Conservation (phyloP, 2,329 filamentous ascomycete genomes). For the Fusarium poae region DNA sequence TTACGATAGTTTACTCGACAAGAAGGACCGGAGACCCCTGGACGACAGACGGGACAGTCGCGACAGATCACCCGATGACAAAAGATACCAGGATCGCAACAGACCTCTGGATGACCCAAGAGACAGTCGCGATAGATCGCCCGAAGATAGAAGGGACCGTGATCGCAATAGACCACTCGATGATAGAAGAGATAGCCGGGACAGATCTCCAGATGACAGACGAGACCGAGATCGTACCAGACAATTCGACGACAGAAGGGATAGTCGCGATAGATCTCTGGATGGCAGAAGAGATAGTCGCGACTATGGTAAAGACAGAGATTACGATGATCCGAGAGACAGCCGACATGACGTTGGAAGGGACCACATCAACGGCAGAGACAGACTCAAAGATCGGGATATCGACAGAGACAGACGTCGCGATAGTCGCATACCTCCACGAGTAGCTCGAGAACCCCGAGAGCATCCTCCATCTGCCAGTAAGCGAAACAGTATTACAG, state of each 20-base stretch:
- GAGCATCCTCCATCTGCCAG: constrained; percentile 45
- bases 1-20: background rate
- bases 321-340: constrained; percentile 8
- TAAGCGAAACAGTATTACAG: constrained; percentile 59
- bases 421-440: constrained; percentile 39
- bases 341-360: constrained; percentile 16
- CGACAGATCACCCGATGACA: background rate
- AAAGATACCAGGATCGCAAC: background rate
- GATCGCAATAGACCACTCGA: background rate
- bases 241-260: constrained; percentile 9
- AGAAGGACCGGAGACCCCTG: background rate
- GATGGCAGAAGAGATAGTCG: constrained; percentile 14
- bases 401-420: constrained; percentile 46
- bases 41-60: background rate
- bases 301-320: constrained; percentile 17
- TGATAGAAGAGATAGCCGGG: constrained; percentile 3
- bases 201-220: constrained; percentile 1
- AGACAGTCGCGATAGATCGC: background rate
- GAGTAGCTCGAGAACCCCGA: constrained; percentile 33
- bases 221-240: constrained; percentile 10
- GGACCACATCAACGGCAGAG: constrained; percentile 22
- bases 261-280: constrained; percentile 15
- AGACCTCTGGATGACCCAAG: background rate
- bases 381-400: constrained; percentile 29
- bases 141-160: background rate